phyloP scores from a whole-genome alignment of 176 grass and related monocot genomes.

The Musa troglodytarum region DNA sequence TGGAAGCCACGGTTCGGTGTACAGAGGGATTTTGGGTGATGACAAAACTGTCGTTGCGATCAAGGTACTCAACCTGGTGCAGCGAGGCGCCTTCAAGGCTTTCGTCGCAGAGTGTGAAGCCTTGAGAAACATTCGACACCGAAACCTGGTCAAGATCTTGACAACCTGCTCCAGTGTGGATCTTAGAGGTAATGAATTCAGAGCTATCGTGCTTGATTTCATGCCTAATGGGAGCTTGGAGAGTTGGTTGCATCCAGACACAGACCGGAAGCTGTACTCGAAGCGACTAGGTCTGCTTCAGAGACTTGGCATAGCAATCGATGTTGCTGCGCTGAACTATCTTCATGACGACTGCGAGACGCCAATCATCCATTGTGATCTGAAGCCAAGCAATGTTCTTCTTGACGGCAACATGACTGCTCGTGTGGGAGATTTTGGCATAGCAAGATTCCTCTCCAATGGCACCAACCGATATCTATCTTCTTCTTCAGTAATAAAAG shows the following conservation, averaged over 20 bases:
- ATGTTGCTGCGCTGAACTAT: conserved; percentile 12
- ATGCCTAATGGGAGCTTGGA: conserved; percentile 13
- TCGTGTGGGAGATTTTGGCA: conserved; percentile 18
- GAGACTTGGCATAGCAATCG: conserved; percentile 23
- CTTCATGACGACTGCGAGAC: conserved; percentile 1
- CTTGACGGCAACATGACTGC: conserved; percentile 15
- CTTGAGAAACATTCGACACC: conserved; percentile 33
- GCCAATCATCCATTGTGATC: conserved; percentile 15
- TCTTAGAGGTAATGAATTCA: conserved; percentile 29
- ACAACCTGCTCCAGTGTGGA: conserved; percentile 33
- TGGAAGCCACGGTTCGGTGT: conserved; percentile 44
- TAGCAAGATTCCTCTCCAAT: conserved; percentile 5
- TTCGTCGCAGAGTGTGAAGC: conserved; percentile 39
- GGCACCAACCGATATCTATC: not conserved
- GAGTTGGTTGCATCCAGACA: conserved; percentile 30
- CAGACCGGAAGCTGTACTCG: not conserved
- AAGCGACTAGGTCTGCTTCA: conserved; percentile 21
- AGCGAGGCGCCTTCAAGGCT: conserved; percentile 13
- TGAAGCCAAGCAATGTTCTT: conserved; percentile 24
- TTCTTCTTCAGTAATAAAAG: not conserved
- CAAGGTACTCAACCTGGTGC: conserved; percentile 36
- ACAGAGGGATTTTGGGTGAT: conserved; percentile 16
- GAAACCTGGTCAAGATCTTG: conserved; percentile 31
- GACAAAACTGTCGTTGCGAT: conserved; percentile 14
- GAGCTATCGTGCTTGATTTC: conserved; percentile 37